Evolutionary conservation across 2,329 filamentous ascomycete species (phyloP), one percentile per base, ranked within the genome.

Genomic region (Fusarium begoniae): DNA sequence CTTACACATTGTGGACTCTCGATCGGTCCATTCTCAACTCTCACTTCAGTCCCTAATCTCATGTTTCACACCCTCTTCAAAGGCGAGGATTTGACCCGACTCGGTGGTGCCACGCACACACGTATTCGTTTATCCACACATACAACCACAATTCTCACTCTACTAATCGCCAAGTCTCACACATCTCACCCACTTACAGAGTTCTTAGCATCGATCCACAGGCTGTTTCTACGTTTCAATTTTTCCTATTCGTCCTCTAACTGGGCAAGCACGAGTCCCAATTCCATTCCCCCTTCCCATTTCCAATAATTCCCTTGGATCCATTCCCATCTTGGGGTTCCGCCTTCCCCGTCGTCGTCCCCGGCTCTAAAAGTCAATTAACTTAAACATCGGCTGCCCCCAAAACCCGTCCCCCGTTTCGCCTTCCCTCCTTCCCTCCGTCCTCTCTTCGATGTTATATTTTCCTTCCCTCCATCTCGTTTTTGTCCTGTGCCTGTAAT

Each of bases 281-380:
- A 22, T 68, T 66, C 41, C 55, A 48, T 54, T 66, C 26, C 38
- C 64, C 51, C 28, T 61, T 43, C 28, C 38, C 44, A 56, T 56
- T 53, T 30, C 41, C 28, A 48, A 30, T 43, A 15, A 22, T 20
- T 48, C 44, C 48, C 57, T 44, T 45, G 37, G 30, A 43, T 63
- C 67, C 43, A 45, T 58, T 70, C 57, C 72, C 44, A 41, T 69
- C 66, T 35, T 64, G 50, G 43, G 20, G 38, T 66, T 65, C 66
- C 66, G 60, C 58, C 44, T 53, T 66, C 58, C 66, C 66, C 71
- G 66, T 66, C 58, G 59, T 67, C 44, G 56, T 73, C 63, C 72
- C 71, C 71, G 68, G 60, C 61, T 73, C 60, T 53, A 62, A 65
- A 74, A 74, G 60, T 72, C 72, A 74, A 74, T 74, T 72, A 54